A percentile compares a stretch with the other conserved stretches of the same genome.
These are phyloP conservation scores for Selenicereus undatus DNA, from an alignment of 148 eudicot genomes.

Conservation along the genomic window DNA sequence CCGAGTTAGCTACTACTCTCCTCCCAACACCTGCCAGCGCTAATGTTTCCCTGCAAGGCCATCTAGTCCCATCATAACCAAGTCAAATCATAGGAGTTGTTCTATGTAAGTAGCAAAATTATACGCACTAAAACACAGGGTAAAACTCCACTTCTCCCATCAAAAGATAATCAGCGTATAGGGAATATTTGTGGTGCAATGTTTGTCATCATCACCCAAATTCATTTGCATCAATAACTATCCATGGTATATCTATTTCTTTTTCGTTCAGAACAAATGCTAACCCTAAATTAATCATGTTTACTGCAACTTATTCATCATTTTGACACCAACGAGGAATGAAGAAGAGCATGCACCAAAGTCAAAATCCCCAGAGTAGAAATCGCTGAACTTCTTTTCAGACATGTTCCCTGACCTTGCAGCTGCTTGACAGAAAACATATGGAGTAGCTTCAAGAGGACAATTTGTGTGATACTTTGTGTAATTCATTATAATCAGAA, in stretches of 20 bases:
- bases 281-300: background rate
- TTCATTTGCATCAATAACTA: background rate
- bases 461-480: background rate
- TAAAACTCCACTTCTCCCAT: background rate
- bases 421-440: background rate
- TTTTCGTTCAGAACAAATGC: background rate
- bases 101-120: too few species aligned
- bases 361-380: background rate
- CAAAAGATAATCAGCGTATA: background rate
- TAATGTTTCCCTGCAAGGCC: too few species aligned
- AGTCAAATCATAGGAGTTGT: too few species aligned
- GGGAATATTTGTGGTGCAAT: too few species aligned
- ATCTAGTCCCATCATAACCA: too few species aligned
- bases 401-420: background rate
- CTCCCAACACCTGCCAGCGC: too few species aligned
- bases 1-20: too few species aligned
- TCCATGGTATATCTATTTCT: background rate
- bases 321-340: background rate
- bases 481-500: too few species aligned
- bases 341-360: background rate
- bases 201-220: background rate
- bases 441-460: background rate
- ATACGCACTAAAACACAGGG: background rate
- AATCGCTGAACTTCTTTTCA: background rate
- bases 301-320: background rate